Base-by-base conservation (phyloP, 495 filamentous ascomycete genomes). In the Hypomontagnella submonticulosa region DNA sequence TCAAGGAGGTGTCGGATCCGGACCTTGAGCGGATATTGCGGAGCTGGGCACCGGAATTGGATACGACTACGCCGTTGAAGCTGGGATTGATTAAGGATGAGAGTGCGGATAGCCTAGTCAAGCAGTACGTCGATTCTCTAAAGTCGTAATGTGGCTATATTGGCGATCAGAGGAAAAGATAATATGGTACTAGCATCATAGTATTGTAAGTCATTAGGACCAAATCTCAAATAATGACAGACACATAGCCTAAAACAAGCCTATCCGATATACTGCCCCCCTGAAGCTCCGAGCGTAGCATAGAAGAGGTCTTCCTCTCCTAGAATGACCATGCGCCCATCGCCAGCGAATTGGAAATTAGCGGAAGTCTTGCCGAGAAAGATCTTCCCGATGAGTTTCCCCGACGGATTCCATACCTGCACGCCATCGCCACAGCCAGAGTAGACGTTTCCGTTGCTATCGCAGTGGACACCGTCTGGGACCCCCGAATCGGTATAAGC, bases 21-120 rank as follows among this genome's bases (percentile, higher is more conserved):
- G 82, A 77, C 34, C 81, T 88, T 50, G 88, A 92, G 77, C 81
- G 80, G 66, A 90, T 95, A 58, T 79, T 95, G 73, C 83, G 89
- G 63, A 87, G 87, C 52, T 93, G 91, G 91, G 84, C 89, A 34
- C 82, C 86, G 57, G 81, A 84, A 57, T 87, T 92, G 71, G 85
- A 91, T 65, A 86, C 81, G 52, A 79, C 73, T 11, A 80, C 82
- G 66, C 82, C 88, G 37, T 69, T 85, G 71, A 70, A 71, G 47
- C 63, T 92, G 74, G 90, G 89, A 7, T 84, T 92, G 71, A 73
- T 76, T 32, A 78, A 79, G 47, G 89, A 92, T 75, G 79, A 83
- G 53, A 73, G 79, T 4, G 83, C 88, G 66, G 74, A 83, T 61
- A 79, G 84, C 43, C 84, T 87, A 53, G 82, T 89, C 11, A 75